Percentiles rank a stretch among this genome's conserved stretches.
Evolutionary conservation across 1,284 basidiomycete genomes (phyloP).

Genomic region (Ustilago trichophora): DNA sequence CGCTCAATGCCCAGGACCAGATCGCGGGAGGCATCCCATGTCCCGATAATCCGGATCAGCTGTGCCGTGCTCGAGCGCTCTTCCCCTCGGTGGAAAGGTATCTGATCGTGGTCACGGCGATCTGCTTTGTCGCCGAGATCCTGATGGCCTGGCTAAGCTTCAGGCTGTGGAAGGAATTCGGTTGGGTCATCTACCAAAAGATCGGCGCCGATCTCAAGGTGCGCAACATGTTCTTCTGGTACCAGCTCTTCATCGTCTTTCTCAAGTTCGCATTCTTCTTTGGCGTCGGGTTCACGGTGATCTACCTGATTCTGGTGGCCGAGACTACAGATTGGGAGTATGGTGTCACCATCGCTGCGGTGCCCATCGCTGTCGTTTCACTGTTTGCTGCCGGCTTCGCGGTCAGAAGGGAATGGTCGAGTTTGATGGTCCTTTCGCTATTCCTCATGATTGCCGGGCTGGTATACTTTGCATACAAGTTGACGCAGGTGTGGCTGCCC

Average conservation of each 20-base stretch:
- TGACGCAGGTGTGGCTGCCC: slow-evolving; percentile 53
- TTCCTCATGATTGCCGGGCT: slow-evolving; percentile 48
- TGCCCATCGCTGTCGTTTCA: slow-evolving; percentile 48
- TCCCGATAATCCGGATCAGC: slow-evolving; percentile 6
- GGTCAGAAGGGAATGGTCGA: slow-evolving; percentile 48
- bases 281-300: slow-evolving; percentile 51
- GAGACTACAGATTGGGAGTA: slow-evolving; percentile 50
- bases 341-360: slow-evolving; percentile 56
- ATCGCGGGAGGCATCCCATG: slow-evolving; percentile 39
- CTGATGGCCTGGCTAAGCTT: slow-evolving; percentile 33
- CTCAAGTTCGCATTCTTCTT: slow-evolving; percentile 62
- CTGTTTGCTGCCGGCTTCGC: slow-evolving; percentile 53
- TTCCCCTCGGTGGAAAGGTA: slow-evolving; percentile 41
- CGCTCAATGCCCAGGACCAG: slow-evolving; percentile 42
- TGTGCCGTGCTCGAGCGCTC: slow-evolving; percentile 35
- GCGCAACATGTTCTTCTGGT: slow-evolving; percentile 52
- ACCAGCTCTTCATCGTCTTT: slow-evolving; percentile 59
- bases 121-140: slow-evolving; percentile 51
- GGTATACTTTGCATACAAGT: slow-evolving; percentile 50
- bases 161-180: slow-evolving; percentile 58
- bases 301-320: slow-evolving; percentile 58
- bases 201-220: slow-evolving; percentile 55
- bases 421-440: slow-evolving; percentile 51
- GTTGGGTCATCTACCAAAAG: slow-evolving; percentile 60
- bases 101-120: slow-evolving; percentile 52